Evolutionary conservation across 2,329 filamentous ascomycete species (phyloP).

Genomic region (Phyllosticta citrichinensis): DNA sequence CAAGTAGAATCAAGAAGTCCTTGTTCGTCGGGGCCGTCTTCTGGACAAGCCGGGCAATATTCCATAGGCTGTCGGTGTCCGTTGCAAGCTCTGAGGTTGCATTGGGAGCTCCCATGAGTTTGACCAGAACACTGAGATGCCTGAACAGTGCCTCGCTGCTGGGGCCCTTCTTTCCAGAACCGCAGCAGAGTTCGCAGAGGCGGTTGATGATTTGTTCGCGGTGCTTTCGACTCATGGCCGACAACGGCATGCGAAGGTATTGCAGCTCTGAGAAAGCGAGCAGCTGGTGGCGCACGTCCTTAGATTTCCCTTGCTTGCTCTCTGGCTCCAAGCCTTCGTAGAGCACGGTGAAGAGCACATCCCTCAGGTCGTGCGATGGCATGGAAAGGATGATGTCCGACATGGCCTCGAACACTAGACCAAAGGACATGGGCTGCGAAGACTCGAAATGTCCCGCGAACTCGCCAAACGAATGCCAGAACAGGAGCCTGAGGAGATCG

Average conservation of each 20-base stretch:
- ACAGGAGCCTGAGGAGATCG: slow-evolving; percentile 3
- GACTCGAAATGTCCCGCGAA: slow-evolving; percentile 3
- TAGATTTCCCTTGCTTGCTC: background rate
- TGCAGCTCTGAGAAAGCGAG: slow-evolving; percentile 13
- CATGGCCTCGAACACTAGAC: slow-evolving; percentile 8
- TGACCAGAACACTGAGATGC: slow-evolving; percentile 14
- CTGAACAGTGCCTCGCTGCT: slow-evolving; percentile 2
- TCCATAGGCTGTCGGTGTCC: slow-evolving; percentile 3
- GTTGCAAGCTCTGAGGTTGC: slow-evolving; percentile 22
- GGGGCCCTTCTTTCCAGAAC: slow-evolving; percentile 1
- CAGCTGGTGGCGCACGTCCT: slow-evolving; percentile 6
- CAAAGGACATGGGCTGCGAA: background rate
- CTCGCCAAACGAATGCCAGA: slow-evolving; percentile 9
- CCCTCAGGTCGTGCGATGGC: slow-evolving; percentile 6
- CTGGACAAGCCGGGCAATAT: slow-evolving; percentile 3
- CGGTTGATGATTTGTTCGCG: slow-evolving; percentile 24
- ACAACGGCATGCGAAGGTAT: slow-evolving; percentile 18
- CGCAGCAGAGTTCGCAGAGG: slow-evolving; percentile 15
- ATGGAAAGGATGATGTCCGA: slow-evolving; percentile 5
- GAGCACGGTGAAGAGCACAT: slow-evolving; percentile 2
- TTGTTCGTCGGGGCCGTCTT: background rate
- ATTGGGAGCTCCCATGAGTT: slow-evolving; percentile 26
- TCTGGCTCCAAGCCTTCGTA: slow-evolving; percentile 5
- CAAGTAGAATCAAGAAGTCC: slow-evolving; percentile 16
- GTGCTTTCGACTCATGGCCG: slow-evolving; percentile 21